Base-by-base conservation (phyloP, 2,329 filamentous ascomycete species). In the Aspergillus oerlinghausenensis region DNA sequence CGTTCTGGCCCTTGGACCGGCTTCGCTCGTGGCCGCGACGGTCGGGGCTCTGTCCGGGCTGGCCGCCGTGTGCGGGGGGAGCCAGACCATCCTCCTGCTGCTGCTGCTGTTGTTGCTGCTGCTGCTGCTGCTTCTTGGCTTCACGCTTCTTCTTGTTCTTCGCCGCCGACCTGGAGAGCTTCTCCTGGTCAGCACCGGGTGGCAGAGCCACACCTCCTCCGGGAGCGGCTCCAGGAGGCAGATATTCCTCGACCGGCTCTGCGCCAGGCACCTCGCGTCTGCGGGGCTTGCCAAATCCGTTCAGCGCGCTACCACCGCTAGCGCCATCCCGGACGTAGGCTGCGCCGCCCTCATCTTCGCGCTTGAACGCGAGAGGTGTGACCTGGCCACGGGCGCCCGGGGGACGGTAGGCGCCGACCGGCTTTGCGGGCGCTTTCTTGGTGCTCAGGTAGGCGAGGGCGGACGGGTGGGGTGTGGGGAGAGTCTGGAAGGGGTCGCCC, bases 101-200 rank as follows among this genome's bases (percentile, higher is more conserved):
- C 5, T 23, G 21, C 21, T 23, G 21, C 3, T 23, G 21, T 3
- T 23, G 21, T 23, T 23, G 21, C 21, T 23, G 21, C 21, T 80
- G 83, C 49, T 94, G 92, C 71, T 92, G 94, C 52, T 92, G 93
- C 53, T 97, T 97, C 82, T 95, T 97, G 64, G 90, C 90, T 65
- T 90, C 88, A 49, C 94, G 85, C 84, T 97, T 97, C 85, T 97
- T 97, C 85, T 97, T 97, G 78, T 97, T 97, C 83, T 97, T 97
- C 66, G 90, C 79, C 11, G 89, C 92, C 54, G 88, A 85, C 78
- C 94, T 95, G 60, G 89, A 92, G 60, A 94, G 73, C 65, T 83
- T 87, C 65, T 90, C 89, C 47, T 87, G 78, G 38, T 83, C 79
- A 58, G 82, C 84, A 14, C 88, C 85, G 4, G 83, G 82, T 26